phyloP scores from a whole-genome alignment of 2,329 filamentous ascomycete species.

The Fusarium dimerum region DNA sequence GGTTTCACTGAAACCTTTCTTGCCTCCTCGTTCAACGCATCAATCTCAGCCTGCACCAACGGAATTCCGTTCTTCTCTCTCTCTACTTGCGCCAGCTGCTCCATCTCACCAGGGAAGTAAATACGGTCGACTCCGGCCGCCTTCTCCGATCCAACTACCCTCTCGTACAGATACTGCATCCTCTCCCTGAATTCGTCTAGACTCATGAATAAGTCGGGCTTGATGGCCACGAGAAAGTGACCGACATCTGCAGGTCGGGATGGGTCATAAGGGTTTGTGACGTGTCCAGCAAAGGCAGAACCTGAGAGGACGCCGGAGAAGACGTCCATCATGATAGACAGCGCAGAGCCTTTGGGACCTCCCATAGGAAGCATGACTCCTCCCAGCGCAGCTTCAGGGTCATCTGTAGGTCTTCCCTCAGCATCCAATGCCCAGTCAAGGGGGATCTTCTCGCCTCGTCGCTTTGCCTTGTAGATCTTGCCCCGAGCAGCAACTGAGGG shows the following conservation, averaged over 20 bases:
- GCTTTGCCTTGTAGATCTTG: conserved; percentile 70
- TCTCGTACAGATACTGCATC: conserved; percentile 57
- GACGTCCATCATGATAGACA: conserved; percentile 87
- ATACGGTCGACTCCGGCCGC: conserved; percentile 58
- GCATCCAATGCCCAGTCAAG: conserved; percentile 73
- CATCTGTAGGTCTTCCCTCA: conserved; percentile 68
- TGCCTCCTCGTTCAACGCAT: conserved; percentile 57
- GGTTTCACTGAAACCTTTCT: conserved; percentile 39
- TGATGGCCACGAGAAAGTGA: conserved; percentile 72
- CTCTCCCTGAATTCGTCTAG: conserved; percentile 68
- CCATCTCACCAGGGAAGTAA: conserved; percentile 64
- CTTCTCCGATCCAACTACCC: conserved; percentile 55
- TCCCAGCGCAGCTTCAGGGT: conserved; percentile 68
- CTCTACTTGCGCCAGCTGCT: conserved; percentile 54
- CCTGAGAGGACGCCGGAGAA: conserved; percentile 80
- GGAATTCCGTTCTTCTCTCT: conserved; percentile 59
- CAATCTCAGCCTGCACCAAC: conserved; percentile 56
- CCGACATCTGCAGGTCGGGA: conserved; percentile 70
- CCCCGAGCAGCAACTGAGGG: conserved; percentile 69
- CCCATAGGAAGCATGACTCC: conserved; percentile 88
- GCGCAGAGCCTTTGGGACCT: conserved; percentile 76
- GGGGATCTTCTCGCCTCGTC: conserved; percentile 70
- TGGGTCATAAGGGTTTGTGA: conserved; percentile 75
- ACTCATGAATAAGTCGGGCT: conserved; percentile 73
- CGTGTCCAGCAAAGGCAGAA: conserved; percentile 75